These are phyloP conservation scores for Fusarium sp. DNA, from an alignment of 2,329 filamentous ascomycete species.

Conservation along the genomic window DNA sequence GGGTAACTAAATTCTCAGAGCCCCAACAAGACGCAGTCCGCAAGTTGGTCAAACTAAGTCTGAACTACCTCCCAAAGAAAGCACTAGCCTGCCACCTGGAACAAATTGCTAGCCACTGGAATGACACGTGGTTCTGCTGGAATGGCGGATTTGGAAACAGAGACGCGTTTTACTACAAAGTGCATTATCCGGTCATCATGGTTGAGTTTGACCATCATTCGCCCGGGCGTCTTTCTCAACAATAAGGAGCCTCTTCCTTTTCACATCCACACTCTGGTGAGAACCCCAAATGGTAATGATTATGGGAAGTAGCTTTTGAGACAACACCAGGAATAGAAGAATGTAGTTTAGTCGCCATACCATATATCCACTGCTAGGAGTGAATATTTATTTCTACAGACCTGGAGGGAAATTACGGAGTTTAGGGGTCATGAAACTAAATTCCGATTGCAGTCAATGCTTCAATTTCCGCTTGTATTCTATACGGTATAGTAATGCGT, in stretches of 20 bases:
- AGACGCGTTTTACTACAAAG: slow-evolving; percentile 78
- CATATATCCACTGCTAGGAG: neutral
- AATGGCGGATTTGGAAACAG: slow-evolving; percentile 73
- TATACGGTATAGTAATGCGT: neutral
- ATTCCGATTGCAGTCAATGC: neutral
- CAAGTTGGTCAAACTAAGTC: neutral
- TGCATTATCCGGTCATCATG: slow-evolving; percentile 77
- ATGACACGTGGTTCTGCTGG: slow-evolving; percentile 80
- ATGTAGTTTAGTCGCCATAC: neutral
- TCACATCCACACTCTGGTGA: slow-evolving; percentile 77
- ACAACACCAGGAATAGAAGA: neutral
- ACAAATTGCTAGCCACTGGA: slow-evolving; percentile 62
- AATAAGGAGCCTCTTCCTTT: slow-evolving; percentile 78
- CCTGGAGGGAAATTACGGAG: neutral
- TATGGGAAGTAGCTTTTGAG: slow-evolving; percentile 65
- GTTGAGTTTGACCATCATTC: slow-evolving; percentile 82
- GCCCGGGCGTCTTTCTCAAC: slow-evolving; percentile 76
- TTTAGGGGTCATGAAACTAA: neutral
- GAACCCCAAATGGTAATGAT: slow-evolving; percentile 78
- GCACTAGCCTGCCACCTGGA: slow-evolving; percentile 50
- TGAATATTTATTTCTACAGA: neutral
- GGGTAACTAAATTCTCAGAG: slow-evolving; percentile 20
- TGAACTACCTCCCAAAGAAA: slow-evolving; percentile 12
- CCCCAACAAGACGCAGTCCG: neutral
- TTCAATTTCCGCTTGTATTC: neutral